These are phyloP conservation scores for Pigoraptor vietnamica DNA, from an alignment of 78 protist genomes.

Conservation along the genomic window DNA sequence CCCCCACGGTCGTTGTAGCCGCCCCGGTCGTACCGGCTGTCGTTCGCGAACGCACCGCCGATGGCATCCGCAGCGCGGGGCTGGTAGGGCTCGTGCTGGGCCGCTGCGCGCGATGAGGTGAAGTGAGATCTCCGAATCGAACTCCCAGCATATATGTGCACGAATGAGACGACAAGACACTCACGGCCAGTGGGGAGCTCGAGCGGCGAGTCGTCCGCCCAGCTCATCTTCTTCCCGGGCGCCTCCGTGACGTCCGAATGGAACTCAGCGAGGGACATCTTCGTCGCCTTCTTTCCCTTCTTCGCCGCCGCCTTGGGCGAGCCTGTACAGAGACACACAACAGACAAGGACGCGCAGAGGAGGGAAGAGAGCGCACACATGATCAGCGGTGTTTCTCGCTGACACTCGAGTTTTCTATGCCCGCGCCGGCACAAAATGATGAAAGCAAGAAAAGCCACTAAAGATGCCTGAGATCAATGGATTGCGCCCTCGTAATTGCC, in stretches of 20 bases:
- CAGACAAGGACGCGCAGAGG: no score
- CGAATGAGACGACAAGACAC: background rate
- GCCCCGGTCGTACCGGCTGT: background rate
- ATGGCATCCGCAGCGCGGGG: background rate
- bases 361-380: no score
- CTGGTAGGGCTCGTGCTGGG: background rate
- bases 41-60: background rate
- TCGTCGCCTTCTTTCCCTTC: background rate
- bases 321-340: background rate
- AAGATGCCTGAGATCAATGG: no score
- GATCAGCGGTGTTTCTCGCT: no score
- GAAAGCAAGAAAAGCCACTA: no score
- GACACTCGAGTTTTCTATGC: no score
- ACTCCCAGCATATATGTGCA: background rate
- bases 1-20: background rate
- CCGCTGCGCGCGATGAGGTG: background rate
- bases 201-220: background rate
- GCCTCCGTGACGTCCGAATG: background rate
- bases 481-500: background rate
- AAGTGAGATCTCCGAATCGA: background rate
- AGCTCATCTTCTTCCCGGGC: background rate
- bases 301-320: background rate
- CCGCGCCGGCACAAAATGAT: no score
- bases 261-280: background rate
- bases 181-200: background rate